A percentile compares a stretch with the other conserved stretches of the same genome.
Conservation (phyloP, 192 early-diverging fungal genomes). For the Funneliformis geosporum region DNA sequence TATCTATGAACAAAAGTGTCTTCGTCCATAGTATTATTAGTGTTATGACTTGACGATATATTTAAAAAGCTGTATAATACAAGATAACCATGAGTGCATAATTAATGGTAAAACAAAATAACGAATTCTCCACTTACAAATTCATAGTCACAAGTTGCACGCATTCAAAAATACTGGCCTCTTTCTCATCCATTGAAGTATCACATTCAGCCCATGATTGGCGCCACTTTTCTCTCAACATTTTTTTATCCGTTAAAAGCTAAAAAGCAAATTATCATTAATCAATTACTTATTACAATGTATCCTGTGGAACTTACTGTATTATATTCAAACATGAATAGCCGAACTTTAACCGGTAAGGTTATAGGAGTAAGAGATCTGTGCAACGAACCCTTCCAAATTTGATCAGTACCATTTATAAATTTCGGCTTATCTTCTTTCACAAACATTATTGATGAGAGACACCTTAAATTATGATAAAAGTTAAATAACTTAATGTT, state of each 20-base stretch:
- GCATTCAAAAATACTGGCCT: conserved; percentile 5
- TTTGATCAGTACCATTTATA: not conserved
- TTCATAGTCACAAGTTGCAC: conserved; percentile 13
- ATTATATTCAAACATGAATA: not conserved
- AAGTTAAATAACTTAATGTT: conserved; percentile 22
- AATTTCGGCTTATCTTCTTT: conserved; percentile 1
- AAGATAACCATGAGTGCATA: not conserved
- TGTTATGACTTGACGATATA: not conserved
- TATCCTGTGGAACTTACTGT: not conserved
- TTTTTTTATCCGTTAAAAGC: conserved; percentile 9
- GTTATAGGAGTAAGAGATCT: not conserved
- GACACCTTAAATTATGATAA: conserved; percentile 2
- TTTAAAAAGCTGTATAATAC: not conserved
- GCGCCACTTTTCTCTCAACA: not conserved
- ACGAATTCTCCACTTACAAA: not conserved
- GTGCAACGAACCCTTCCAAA: not conserved
- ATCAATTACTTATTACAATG: not conserved
- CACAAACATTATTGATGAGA: conserved; percentile 13
- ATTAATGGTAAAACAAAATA: not conserved
- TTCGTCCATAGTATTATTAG: not conserved
- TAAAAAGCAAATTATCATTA: not conserved
- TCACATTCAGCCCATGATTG: not conserved
- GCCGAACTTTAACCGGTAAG: not conserved
- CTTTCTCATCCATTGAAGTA: not conserved
- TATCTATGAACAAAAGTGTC: conserved; percentile 12